Conservation (phyloP, 164 flowering plant genomes). For the Annona squamosa region DNA sequence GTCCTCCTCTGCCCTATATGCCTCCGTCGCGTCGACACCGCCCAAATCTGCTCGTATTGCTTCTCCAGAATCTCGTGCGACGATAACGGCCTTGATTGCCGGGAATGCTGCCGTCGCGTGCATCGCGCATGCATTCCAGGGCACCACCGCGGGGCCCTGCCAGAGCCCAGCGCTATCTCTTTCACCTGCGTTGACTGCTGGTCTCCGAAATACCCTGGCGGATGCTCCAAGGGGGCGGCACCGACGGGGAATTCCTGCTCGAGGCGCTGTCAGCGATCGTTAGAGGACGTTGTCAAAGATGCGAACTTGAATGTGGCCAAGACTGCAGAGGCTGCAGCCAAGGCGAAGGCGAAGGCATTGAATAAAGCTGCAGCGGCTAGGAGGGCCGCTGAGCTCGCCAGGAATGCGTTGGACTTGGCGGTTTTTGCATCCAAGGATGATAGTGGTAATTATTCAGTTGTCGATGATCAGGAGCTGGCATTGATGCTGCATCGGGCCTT, state of each 20-base stretch:
- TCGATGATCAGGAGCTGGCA: constrained; percentile 44
- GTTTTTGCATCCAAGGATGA: constrained; percentile 13
- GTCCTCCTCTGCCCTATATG: constrained; percentile 60
- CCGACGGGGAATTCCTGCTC: constrained; percentile 4
- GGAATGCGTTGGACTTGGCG: constrained; percentile 16
- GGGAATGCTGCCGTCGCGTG: constrained; percentile 30
- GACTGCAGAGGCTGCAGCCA: constrained; percentile 23
- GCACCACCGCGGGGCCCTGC: constrained; percentile 16
- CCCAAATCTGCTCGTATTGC: constrained; percentile 56
- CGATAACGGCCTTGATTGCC: constrained; percentile 22
- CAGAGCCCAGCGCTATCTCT: constrained; percentile 21
- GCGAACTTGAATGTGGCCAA: constrained; percentile 24
- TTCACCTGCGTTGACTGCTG: constrained; percentile 69
- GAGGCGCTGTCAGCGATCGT: constrained; percentile 4
- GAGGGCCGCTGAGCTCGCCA: constrained; percentile 30
- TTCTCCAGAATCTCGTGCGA: constrained; percentile 17
- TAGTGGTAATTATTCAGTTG: constrained; percentile 2
- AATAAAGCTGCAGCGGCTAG: constrained; percentile 29
- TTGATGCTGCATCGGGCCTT: constrained; percentile 40
- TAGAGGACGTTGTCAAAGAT: constrained; percentile 33
- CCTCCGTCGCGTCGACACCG: constrained; percentile 28
- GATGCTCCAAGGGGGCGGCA: background rate
- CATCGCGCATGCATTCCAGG: constrained; percentile 35
- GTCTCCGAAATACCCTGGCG: constrained; percentile 34
- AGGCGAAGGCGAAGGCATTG: constrained; percentile 31